Evolutionary conservation across 2,329 filamentous ascomycete genomes (phyloP).

Genomic region (Cercospora sojina): DNA sequence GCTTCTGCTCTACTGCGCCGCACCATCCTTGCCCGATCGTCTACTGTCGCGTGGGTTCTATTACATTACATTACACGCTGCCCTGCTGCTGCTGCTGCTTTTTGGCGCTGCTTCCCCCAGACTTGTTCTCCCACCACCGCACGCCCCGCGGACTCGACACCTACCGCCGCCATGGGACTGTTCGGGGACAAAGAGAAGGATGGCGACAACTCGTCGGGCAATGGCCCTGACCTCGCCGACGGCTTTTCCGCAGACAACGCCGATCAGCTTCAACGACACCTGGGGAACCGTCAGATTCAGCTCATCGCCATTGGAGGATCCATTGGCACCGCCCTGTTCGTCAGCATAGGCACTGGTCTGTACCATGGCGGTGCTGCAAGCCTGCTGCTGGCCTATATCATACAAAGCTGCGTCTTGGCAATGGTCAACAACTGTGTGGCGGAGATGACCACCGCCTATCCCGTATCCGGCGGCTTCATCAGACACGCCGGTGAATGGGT

Average conservation of each 20-base stretch:
- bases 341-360: slow-evolving; percentile 57
- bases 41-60: not conserved
- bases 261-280: slow-evolving; percentile 35
- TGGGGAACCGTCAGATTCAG: slow-evolving; percentile 40
- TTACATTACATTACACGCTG: not conserved
- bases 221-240: slow-evolving; percentile 17
- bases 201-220: slow-evolving; percentile 15
- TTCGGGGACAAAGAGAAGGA: slow-evolving; percentile 22
- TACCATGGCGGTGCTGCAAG: slow-evolving; percentile 52
- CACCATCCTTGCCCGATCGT: not conserved
- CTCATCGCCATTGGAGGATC: slow-evolving; percentile 40
- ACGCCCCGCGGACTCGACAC: not conserved
- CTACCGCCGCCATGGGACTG: slow-evolving; percentile 17
- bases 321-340: slow-evolving; percentile 39
- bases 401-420: slow-evolving; percentile 58
- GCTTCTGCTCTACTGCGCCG: not conserved
- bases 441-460: slow-evolving; percentile 64
- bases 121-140: not conserved
- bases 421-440: slow-evolving; percentile 65
- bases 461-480: slow-evolving; percentile 63
- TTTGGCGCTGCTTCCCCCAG: not conserved
- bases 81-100: not conserved
- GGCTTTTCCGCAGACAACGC: slow-evolving; percentile 28
- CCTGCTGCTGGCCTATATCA: slow-evolving; percentile 59
- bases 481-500: slow-evolving; percentile 64